These are phyloP conservation scores for Ophiostoma novo-ulmi DNA, from an alignment of 2,329 filamentous ascomycete species.

Conservation along the genomic window DNA sequence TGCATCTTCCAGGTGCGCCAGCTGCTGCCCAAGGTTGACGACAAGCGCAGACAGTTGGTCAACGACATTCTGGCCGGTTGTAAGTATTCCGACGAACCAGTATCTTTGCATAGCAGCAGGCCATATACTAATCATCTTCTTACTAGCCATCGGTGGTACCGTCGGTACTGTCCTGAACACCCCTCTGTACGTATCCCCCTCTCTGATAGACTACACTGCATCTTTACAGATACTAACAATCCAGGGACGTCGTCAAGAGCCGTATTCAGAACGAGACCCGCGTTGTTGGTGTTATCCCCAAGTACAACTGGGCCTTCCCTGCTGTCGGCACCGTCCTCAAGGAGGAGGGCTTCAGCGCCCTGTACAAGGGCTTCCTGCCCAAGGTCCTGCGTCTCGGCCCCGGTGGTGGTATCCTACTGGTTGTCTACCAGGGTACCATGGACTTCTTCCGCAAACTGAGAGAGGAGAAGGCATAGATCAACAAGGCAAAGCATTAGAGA, in stretches of 20 bases:
- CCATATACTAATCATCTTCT: neutral
- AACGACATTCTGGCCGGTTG: slow-evolving; percentile 83
- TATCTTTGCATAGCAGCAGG: neutral
- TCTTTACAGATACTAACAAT: neutral
- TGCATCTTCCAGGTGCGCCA: slow-evolving; percentile 95
- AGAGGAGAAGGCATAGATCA: slow-evolving; percentile 27
- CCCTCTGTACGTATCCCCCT: slow-evolving; percentile 69
- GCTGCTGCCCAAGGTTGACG: slow-evolving; percentile 73
- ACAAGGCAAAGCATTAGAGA: neutral
- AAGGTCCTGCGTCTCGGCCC: slow-evolving; percentile 80
- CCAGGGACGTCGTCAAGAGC: slow-evolving; percentile 78
- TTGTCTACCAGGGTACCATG: slow-evolving; percentile 82
- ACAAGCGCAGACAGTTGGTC: slow-evolving; percentile 72
- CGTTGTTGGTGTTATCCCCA: slow-evolving; percentile 72
- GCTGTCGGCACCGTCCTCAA: slow-evolving; percentile 78
- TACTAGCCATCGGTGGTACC: slow-evolving; percentile 68
- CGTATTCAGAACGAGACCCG: slow-evolving; percentile 92
- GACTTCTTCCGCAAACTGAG: slow-evolving; percentile 78
- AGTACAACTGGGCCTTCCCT: slow-evolving; percentile 99
- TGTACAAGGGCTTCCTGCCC: slow-evolving; percentile 97
- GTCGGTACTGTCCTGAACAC: slow-evolving; percentile 88
- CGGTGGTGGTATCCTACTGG: slow-evolving; percentile 65
- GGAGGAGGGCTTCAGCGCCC: slow-evolving; percentile 85
- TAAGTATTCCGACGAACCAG: slow-evolving; percentile 20
- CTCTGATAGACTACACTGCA: slow-evolving; percentile 42